Base-by-base conservation (phyloP, 2,329 filamentous ascomycete genomes). In the Calonectria honghensis region DNA sequence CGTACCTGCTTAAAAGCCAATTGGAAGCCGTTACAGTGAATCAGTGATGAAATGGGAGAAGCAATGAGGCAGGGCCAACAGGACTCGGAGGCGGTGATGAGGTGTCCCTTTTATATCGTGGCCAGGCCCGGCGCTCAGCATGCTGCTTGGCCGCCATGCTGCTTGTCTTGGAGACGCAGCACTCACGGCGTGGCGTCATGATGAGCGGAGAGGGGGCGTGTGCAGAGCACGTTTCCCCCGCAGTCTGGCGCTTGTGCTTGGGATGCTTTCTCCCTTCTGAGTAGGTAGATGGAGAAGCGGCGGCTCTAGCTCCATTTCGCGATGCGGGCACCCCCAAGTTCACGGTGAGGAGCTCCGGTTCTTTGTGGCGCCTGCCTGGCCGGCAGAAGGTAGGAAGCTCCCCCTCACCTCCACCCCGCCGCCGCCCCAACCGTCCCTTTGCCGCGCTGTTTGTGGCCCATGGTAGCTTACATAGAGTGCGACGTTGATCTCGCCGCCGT, bases 71-170 rank as follows among this genome's bases (percentile, higher is more conserved):
- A 31, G n/a, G 6, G 11, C 35, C n/a, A 29, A 29, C 6, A 6
- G 37, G 57, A 14, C 24, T 9, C 6, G 27, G 45, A 48, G 41
- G 61, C 37, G 57, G 57, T 63, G 57, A 63, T 39, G n/a, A 48
- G 27, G 61, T 31, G 39, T 65, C 41, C 39, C 24, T 41, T 68
- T 68, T 72, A 72, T 68, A 72, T 18, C 35, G 27, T 27, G 27
- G 14, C 35, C 37, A 63, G n/a, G 10, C 24, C 32, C 35, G 10
- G 11, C 29, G 27, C 27, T n/a, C 41, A n/a, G 41, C 37, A 57
- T 72, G 51, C 37, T 20, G 37, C 35, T 37, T 24, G 37, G 61
- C n/a, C 50, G 10, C 59, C 24, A n/a, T 59, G 61, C 37, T 35
- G 24, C 18, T 32, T 29, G 39, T 59, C 51, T 65, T 71, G 31